Percentiles rank a stretch among this genome's conserved stretches.
These are phyloP conservation scores for Bruguiera hainesii DNA, from an alignment of 441 rosid species.

Conservation along the genomic window DNA sequence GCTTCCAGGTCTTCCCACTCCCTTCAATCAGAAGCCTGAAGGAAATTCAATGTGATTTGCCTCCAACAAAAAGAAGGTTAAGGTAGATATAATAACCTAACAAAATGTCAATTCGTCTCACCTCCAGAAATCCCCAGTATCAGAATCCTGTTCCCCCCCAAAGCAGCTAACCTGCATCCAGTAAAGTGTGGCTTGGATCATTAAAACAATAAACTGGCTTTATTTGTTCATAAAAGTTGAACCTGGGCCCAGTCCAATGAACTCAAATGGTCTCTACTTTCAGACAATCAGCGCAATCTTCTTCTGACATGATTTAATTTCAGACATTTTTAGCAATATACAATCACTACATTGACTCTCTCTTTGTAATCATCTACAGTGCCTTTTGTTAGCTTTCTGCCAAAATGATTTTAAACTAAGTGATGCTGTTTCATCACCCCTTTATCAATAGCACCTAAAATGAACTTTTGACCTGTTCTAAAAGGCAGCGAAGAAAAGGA, in stretches of 20 bases:
- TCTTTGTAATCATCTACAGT: too few species aligned
- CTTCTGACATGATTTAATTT: background rate
- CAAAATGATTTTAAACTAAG: background rate
- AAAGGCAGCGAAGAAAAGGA: background rate
- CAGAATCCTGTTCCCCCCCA: conserved; percentile 86
- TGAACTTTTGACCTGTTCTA: too few species aligned
- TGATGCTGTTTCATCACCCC: background rate
- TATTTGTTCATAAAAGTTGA: background rate
- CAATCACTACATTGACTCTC: too few species aligned
- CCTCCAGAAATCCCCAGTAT: conserved; percentile 98
- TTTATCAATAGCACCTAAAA: too few species aligned
- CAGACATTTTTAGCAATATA: too few species aligned
- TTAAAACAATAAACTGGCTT: background rate
- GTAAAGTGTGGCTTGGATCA: conserved; percentile 1
- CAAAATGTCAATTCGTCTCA: conserved; percentile 24
- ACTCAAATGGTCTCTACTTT: background rate
- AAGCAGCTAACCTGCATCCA: conserved; percentile 85
- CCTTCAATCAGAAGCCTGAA: conserved; percentile 84
- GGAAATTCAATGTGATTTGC: conserved; percentile 6
- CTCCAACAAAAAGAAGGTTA: conserved; percentile 2
- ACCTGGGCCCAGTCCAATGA: background rate
- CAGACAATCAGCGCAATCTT: background rate
- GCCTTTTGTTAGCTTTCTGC: background rate
- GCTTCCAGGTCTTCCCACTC: conserved; percentile 90
- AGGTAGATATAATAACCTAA: background rate